Percentiles rank a stretch among this genome's conserved stretches.
These are phyloP conservation scores for Datura wrightii DNA, from an alignment of 257 asterid genomes.

Conservation along the genomic window DNA sequence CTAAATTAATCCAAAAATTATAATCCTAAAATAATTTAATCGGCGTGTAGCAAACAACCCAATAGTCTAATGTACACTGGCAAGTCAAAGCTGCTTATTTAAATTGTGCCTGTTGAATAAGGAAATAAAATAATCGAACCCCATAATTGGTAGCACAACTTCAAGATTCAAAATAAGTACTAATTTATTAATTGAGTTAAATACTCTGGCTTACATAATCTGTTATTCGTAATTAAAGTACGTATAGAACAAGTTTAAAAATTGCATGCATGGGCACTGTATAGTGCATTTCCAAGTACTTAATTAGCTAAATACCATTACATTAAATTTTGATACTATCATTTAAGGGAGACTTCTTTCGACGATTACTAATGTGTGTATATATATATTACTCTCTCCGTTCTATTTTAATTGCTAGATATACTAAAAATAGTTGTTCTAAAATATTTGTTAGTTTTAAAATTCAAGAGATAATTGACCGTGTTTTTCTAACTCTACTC, in stretches of 20 bases:
- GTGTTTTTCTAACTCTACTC: no score
- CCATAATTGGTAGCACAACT: neutral
- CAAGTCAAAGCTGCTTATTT: neutral
- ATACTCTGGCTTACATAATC: neutral
- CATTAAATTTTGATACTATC: no score
- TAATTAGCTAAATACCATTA: neutral
- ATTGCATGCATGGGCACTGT: neutral
- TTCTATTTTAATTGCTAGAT: no score
- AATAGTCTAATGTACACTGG: neutral
- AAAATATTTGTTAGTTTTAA: no score
- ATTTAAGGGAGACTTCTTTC: no score
- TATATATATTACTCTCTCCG: neutral
- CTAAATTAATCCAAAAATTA: no score
- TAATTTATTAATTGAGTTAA: neutral
- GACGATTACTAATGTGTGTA: neutral
- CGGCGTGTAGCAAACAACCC: no score
- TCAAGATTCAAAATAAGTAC: neutral
- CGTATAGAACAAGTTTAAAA: neutral
- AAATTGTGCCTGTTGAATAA: neutral
- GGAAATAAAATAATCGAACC: slow-evolving; percentile 14
- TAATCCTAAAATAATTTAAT: no score
- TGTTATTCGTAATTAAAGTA: neutral
- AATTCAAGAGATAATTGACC: no score
- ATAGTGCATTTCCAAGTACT: neutral
- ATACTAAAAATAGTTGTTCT: no score